These are phyloP conservation scores for Lepiota brunneoincarnata DNA, from an alignment of 768 basidiomycete species.

Conservation along the genomic window DNA sequence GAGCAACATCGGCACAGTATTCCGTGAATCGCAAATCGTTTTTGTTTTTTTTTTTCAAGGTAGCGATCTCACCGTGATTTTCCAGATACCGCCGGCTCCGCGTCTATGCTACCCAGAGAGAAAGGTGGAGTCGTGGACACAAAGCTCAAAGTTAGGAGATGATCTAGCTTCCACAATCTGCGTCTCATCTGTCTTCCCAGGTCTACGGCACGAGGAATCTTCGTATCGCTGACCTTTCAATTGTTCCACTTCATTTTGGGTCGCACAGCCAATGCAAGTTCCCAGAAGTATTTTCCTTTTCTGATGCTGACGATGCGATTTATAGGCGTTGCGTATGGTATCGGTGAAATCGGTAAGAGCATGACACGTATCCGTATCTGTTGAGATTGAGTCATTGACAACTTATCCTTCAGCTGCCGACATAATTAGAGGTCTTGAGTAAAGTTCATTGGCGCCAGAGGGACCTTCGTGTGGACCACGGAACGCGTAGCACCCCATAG, in stretches of 20 bases:
- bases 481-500: too few species aligned
- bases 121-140: constrained; percentile 52
- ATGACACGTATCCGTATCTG: background rate
- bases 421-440: background rate
- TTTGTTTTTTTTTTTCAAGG: background rate
- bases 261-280: constrained; percentile 42
- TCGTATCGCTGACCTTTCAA: constrained; percentile 52
- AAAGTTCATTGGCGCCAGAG: background rate
- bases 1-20: background rate
- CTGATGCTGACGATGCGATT: background rate
- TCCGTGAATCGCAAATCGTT: background rate
- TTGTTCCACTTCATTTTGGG: constrained; percentile 49
- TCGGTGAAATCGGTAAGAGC: background rate
- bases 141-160: constrained; percentile 33
- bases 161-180: background rate
- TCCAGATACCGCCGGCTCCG: constrained; percentile 46
- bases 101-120: constrained; percentile 52
- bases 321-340: background rate
- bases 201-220: constrained; percentile 59
- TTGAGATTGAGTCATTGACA: too few species aligned
- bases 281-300: background rate
- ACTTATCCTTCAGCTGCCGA: background rate
- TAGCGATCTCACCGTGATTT: background rate
- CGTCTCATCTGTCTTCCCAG: constrained; percentile 18
- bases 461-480: too few species aligned